Evolutionary conservation across 768 basidiomycete species (phyloP), one percentile per base, ranked within the genome.

Genomic region (Auricularia sp.): DNA sequence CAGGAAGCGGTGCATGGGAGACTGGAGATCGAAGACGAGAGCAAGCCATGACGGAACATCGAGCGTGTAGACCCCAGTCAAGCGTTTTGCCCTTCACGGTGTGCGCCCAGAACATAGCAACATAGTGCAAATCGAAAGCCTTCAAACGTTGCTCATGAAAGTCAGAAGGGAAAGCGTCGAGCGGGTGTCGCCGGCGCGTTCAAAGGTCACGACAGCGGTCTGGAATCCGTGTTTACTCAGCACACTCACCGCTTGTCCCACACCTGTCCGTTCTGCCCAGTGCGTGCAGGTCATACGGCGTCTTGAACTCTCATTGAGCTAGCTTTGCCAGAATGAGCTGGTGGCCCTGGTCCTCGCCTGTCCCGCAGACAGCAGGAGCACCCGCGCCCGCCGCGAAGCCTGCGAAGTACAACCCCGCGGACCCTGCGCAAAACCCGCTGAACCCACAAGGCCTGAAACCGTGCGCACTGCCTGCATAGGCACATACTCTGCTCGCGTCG

Each of bases 391-490:
- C 56, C 29, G 29, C 23, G 29, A 59, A 59, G 23, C 14, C 14
- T 16, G 23, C 12, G 16, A 59, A 59, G 1, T 90, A 79, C 66
- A 85, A 90, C 75, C 85, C 88, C 1, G 87, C 88, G 16, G 80
- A 90, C 71, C 88, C 89, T 8, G 87, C 85, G 71, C 77, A 83
- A 79, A 97, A 97, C 73, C 93, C 92, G 8, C 75, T 95, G 64
- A 98, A 98, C 73, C 96, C 96, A 0, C 71, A 93, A 70, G 94
- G 94, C n/a, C 76, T 97, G 62, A 99, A 98, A 74, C 90, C 96
- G 96, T 97, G 73, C 65, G 92, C 79, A 14, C 16, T 8, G 23
- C 23, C 18, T 18, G 23, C 61, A 34, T 34, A 44, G 4, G 23
- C 8, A n/a, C 51, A 61, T 61, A 47, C 53, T 33, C 16, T n/a